Evolutionary conservation across 441 rosid genomes (phyloP), one percentile per base, ranked within the genome.

Genomic region (Adansonia rubrostipa): DNA sequence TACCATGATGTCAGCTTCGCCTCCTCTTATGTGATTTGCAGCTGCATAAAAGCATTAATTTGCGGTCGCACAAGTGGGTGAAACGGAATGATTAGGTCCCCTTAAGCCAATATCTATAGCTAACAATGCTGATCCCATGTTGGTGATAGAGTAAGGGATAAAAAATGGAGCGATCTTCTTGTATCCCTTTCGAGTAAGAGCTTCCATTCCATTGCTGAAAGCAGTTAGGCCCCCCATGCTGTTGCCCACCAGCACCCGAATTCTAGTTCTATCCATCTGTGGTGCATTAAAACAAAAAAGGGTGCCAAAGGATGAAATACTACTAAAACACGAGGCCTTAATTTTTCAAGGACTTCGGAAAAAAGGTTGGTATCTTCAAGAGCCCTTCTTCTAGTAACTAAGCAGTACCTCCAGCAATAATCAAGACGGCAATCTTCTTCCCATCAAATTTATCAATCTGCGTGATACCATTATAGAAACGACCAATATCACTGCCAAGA

Each of bases 51-150:
- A 87, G 88, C 93, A 92, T 78, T 86, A 90, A 62, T 92, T 92
- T 14, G 93, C 93, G 57, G 96, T 92, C 11, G 93, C 93, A 6
- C 96, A 92, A 77, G 92, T 89, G 0, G 92, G 86, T 6, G 93
- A 88, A 78, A 91, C 87, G 51, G 93, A 89, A 87, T 90, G 88
- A 81, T 86, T 92, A 0, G 96, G 93, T 8, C 93, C 92, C 91
- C 87, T 92, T 9, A 90, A 81, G 36, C 96, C 96, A 0, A 90
- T 86, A 53, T 92, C 93, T 6, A 90, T 92, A 40, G 92, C 93
- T 51, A 92, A 57, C 80, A 90, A 84, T 61, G 92, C 92, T 20
- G 93, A 87, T 9, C 92, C 93, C 96, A 87, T 90, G 61, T 92
- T 90, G 80, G 92, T 87, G 78, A 91, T 89, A 6, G 91, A 84